These are phyloP conservation scores for Musa acuminata DNA, from an alignment of 176 grass and related monocot genomes.

Conservation along the genomic window DNA sequence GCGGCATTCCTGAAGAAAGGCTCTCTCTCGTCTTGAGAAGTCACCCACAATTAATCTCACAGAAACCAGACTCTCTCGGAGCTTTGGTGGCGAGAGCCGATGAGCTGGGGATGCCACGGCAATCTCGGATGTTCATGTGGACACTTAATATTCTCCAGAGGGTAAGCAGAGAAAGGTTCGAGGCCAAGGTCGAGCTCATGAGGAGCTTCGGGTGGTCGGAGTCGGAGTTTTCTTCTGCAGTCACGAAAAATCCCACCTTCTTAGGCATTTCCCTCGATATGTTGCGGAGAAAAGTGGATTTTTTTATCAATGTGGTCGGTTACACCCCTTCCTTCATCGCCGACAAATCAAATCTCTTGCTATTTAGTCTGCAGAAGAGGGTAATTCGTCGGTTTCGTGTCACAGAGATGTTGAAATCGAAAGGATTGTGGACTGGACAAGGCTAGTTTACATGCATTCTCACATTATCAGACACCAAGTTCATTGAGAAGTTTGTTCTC, in stretches of 20 bases:
- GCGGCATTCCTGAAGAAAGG: neutral
- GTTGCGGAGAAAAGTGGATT: slow-evolving; percentile 38
- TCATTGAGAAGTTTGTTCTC: slow-evolving; percentile 28
- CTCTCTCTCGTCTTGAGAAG: neutral
- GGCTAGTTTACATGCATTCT: neutral
- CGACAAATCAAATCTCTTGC: slow-evolving; percentile 22
- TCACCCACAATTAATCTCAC: neutral
- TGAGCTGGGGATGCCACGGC: neutral
- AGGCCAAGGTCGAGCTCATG: slow-evolving; percentile 5
- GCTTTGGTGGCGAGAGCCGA: neutral
- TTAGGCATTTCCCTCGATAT: neutral
- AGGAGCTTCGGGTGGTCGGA: slow-evolving; percentile 17
- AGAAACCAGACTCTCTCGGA: neutral
- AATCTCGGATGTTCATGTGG: neutral
- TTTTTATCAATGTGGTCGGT: slow-evolving; percentile 22
- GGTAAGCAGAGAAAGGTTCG: neutral
- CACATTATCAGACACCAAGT: slow-evolving; percentile 3
- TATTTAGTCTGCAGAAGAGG: slow-evolving; percentile 40
- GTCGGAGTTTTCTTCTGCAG: neutral
- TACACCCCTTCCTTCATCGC: slow-evolving; percentile 17
- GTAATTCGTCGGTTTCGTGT: slow-evolving; percentile 29
- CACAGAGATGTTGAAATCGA: slow-evolving; percentile 24
- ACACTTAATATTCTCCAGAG: neutral
- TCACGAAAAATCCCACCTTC: neutral
- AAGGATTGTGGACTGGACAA: slow-evolving; percentile 11